phyloP scores from a whole-genome alignment of 1,139 yeast species.

The Taphrina communis region DNA sequence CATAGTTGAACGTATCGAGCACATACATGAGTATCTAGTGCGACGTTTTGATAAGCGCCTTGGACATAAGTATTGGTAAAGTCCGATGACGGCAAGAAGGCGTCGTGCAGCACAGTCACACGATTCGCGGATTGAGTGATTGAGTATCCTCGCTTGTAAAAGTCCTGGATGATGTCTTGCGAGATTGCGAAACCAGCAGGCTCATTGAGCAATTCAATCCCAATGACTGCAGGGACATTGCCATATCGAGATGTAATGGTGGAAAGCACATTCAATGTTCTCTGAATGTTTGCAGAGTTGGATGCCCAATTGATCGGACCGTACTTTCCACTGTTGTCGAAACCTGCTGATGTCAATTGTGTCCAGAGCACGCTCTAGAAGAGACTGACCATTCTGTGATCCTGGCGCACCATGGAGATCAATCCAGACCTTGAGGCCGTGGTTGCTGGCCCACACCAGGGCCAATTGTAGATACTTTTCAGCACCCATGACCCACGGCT shows the following conservation, averaged over 20 bases:
- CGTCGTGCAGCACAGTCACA: slow-evolving; percentile 67
- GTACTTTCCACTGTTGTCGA: slow-evolving; percentile 89
- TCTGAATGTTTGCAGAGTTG: slow-evolving; percentile 56
- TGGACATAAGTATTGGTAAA: slow-evolving; percentile 31
- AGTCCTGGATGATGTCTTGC: slow-evolving; percentile 64
- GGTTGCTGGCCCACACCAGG: slow-evolving; percentile 70
- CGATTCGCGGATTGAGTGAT: slow-evolving; percentile 53
- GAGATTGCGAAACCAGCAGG: slow-evolving; percentile 77
- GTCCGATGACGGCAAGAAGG: slow-evolving; percentile 49
- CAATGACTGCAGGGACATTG: slow-evolving; percentile 71
- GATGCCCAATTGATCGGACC: slow-evolving; percentile 61
- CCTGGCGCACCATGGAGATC: slow-evolving; percentile 97
- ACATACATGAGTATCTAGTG: slow-evolving; percentile 30
- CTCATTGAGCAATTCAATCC: slow-evolving; percentile 86
- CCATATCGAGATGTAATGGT: slow-evolving; percentile 69
- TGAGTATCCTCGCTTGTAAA: slow-evolving; percentile 63
- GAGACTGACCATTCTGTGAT: slow-evolving; percentile 66
- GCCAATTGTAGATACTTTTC: slow-evolving; percentile 74
- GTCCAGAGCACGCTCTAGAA: background rate
- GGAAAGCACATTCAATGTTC: slow-evolving; percentile 60
- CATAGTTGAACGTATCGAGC: background rate
- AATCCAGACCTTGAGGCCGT: slow-evolving; percentile 79
- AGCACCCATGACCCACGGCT: slow-evolving; percentile 92
- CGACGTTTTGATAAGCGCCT: slow-evolving; percentile 39
- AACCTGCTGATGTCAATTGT: slow-evolving; percentile 63